Percentiles rank a stretch among this genome's conserved stretches.
Conservation (phyloP, 139 green algal genomes). For the Astrephomene gubernaculifera region DNA sequence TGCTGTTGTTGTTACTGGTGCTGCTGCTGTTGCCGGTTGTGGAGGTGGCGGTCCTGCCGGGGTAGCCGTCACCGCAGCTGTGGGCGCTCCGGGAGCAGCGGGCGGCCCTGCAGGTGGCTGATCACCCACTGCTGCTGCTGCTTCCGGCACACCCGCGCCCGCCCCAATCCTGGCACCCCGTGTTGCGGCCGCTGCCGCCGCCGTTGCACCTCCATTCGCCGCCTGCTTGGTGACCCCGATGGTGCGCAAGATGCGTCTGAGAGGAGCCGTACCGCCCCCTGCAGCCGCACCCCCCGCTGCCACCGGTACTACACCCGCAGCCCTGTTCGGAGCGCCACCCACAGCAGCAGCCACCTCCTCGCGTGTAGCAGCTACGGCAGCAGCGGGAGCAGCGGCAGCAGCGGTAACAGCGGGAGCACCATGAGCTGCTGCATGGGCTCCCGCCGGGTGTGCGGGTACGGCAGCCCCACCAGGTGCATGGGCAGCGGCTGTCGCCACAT, state of each 20-base stretch:
- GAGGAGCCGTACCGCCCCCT: no score
- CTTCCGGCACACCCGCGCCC: neutral
- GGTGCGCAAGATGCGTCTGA: no score
- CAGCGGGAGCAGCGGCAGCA: neutral
- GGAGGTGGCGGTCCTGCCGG: neutral
- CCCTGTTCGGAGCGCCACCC: neutral
- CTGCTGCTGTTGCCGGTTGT: neutral
- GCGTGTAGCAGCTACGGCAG: neutral
- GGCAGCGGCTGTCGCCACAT: neutral
- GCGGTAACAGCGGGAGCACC: neutral
- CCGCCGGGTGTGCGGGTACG: no score
- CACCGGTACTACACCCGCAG: neutral
- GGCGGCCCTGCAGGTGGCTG: neutral
- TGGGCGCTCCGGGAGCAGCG: no score
- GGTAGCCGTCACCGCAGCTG: neutral
- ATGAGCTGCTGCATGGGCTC: neutral
- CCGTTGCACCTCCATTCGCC: no score
- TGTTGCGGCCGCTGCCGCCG: neutral
- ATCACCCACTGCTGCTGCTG: neutral
- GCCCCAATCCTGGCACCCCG: neutral
- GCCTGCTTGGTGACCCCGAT: neutral
- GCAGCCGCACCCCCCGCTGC: neutral
- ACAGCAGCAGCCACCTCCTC: neutral
- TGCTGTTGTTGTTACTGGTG: neutral
- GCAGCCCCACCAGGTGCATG: neutral